Conservation (phyloP, 2,329 filamentous ascomycete species). For the Didymella arachidicola region DNA sequence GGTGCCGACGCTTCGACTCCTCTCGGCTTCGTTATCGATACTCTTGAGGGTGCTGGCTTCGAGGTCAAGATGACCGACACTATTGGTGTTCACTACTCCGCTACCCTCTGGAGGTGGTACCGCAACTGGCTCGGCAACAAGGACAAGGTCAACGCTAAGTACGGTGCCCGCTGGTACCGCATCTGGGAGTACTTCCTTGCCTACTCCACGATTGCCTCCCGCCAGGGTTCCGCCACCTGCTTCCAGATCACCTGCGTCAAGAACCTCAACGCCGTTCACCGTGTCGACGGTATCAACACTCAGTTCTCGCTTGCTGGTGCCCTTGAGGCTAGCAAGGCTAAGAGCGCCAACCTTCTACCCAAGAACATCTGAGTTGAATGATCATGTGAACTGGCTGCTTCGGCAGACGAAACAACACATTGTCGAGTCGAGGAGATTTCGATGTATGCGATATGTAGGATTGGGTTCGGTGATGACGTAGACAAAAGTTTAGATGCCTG, state of each 20-base stretch:
- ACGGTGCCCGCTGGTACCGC: constrained; percentile 93
- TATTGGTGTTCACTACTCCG: constrained; percentile 94
- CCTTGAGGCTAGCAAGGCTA: constrained; percentile 59
- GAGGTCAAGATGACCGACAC: constrained; percentile 94
- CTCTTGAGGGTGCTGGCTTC: constrained; percentile 84
- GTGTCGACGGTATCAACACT: constrained; percentile 73
- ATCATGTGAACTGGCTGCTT: not conserved
- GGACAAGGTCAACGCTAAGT: constrained; percentile 93
- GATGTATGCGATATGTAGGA: not conserved
- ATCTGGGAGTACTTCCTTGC: constrained; percentile 95
- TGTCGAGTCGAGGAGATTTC: not conserved
- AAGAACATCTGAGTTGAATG: constrained; percentile 13
- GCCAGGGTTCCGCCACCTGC: constrained; percentile 84
- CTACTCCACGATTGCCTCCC: constrained; percentile 81
- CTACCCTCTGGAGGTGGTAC: constrained; percentile 98
- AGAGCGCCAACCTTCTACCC: constrained; percentile 25
- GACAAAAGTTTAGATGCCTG: constrained; percentile 6
- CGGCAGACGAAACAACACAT: constrained; percentile 1
- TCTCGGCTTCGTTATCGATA: constrained; percentile 84
- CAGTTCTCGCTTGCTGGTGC: constrained; percentile 76
- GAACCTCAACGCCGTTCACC: constrained; percentile 88
- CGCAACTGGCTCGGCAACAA: constrained; percentile 96
- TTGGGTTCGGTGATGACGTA: not conserved
- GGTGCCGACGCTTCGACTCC: constrained; percentile 95
- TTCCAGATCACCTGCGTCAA: constrained; percentile 88